Base-by-base conservation (phyloP, 805 yeast species). In the Wickerhamiella occidentalis region DNA sequence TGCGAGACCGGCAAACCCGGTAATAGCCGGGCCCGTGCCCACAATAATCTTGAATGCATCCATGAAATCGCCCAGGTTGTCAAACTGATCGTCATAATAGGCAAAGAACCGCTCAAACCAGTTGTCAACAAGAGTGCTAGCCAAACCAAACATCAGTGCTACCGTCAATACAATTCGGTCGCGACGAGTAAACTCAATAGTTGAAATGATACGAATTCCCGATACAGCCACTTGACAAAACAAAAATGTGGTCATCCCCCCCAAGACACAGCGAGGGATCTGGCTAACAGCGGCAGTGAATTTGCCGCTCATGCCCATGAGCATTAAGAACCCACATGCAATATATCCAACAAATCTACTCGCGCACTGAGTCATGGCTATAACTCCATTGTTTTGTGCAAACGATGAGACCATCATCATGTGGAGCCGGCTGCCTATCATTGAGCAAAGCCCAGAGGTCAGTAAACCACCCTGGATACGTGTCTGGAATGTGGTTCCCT, bases 321-420 rank as follows among this genome's bases (percentile, higher is more conserved):
- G 63, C 49, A 86, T 60, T 57, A 85, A 67, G 69, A 82, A 83
- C 71, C 83, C 76, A 54, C 83, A 80, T 67, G 82, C 76, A 79
- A 83, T 80, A 65, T 77, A 80, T 33, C 88, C 95, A 22, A 76
- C 84, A 45, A 74, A 71, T 69, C 94, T 75, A 61, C 83, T 80
- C 47, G 94, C 95, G 70, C 95, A 85, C 64, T 83, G 84, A 46
- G 95, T 86, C 61, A 86, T 73, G 41, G 94, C 80, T 55, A 86
- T 85, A 52, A 85, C 94, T 72, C 95, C 95, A 64, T 85, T 85
- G 67, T 85, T 85, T 66, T 86, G 95, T 11, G 95, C 95, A 69
- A 86, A 86, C 0, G 90, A 81, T 8, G 92, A 82, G 78, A 85
- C 73, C 52, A 95, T 94, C 17, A 94, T 82, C 51, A 82, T 69